Conservation (phyloP, 2,329 filamentous ascomycete genomes). For the Rhinocladiella similis region DNA sequence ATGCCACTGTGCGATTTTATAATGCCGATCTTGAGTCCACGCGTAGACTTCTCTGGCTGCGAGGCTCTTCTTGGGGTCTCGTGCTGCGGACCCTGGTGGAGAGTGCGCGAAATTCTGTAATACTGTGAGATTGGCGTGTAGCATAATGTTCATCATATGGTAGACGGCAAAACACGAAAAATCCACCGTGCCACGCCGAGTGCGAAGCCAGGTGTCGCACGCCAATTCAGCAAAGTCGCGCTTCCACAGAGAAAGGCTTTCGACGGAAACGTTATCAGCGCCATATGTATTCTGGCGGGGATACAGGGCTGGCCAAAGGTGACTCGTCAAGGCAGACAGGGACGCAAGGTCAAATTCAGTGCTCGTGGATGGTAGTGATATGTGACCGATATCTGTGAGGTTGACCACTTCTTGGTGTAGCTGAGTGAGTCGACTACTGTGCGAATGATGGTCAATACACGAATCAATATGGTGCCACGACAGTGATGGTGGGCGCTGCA, state of each 20-base stretch:
- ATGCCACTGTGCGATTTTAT: constrained; percentile 15
- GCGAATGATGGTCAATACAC: constrained; percentile 1
- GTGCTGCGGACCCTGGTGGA: constrained; percentile 8
- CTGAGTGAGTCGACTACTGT: neutral
- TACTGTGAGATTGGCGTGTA: constrained; percentile 14
- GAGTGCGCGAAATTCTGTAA: constrained; percentile 20
- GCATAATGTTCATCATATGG: constrained; percentile 19
- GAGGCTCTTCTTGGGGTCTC: constrained; percentile 13
- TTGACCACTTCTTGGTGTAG: neutral
- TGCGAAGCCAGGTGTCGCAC: constrained; percentile 14
- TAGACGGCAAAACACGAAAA: constrained; percentile 8
- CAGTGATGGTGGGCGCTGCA: constrained; percentile 12
- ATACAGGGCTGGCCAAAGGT: constrained; percentile 10
- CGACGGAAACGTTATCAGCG: constrained; percentile 2
- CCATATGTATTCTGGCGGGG: constrained; percentile 14
- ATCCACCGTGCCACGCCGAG: neutral
- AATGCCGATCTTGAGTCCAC: constrained; percentile 10
- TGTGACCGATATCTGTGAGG: neutral
- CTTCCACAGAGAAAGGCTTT: constrained; percentile 10
- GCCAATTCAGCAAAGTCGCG: constrained; percentile 9
- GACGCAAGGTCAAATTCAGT: constrained; percentile 2
- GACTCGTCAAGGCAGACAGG: constrained; percentile 1
- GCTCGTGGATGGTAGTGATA: neutral
- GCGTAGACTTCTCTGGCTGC: constrained; percentile 6
- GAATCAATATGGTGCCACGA: constrained; percentile 10